A percentile compares a stretch with the other conserved stretches of the same genome.
Evolutionary conservation across 163 green algal species (phyloP).

Genomic region (Chloromonas sp.): DNA sequence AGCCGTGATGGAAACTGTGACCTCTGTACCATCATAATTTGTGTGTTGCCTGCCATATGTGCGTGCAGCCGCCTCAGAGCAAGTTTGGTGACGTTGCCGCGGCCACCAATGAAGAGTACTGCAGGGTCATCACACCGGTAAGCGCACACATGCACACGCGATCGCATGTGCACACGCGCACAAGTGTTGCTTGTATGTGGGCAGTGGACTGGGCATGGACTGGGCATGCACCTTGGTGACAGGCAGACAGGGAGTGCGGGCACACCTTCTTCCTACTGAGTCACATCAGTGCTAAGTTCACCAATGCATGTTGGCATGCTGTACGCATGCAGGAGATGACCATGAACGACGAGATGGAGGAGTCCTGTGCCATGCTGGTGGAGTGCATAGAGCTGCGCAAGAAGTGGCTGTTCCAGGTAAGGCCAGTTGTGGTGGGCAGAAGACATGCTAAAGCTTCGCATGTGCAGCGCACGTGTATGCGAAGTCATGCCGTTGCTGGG

Average conservation of each 20-base stretch:
- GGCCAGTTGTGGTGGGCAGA: not conserved
- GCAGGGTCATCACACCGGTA: conserved; percentile 55
- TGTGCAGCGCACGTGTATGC: not conserved
- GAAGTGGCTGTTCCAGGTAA: conserved; percentile 68
- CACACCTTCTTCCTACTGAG: no score
- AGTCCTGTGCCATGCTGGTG: conserved; percentile 55
- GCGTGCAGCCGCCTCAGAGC: conserved; percentile 10
- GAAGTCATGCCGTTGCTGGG: not conserved
- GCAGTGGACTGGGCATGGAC: no score
- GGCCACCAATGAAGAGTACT: conserved; percentile 45
- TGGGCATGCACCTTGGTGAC: no score
- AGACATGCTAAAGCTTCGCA: no score
- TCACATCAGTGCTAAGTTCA: no score
- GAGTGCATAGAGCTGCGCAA: conserved; percentile 59
- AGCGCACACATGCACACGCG: no score
- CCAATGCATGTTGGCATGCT: no score
- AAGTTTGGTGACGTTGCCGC: conserved; percentile 4
- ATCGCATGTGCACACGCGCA: no score
- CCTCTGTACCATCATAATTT: not conserved
- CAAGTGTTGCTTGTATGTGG: no score
- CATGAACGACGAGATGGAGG: conserved; percentile 61
- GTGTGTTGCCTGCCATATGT: not conserved
- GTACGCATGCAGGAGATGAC: conserved; percentile 27
- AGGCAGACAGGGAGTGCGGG: no score
- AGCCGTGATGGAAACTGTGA: no score